Evolutionary conservation across 2,329 filamentous ascomycete genomes (phyloP).

Genomic region (Polytolypa hystricis): DNA sequence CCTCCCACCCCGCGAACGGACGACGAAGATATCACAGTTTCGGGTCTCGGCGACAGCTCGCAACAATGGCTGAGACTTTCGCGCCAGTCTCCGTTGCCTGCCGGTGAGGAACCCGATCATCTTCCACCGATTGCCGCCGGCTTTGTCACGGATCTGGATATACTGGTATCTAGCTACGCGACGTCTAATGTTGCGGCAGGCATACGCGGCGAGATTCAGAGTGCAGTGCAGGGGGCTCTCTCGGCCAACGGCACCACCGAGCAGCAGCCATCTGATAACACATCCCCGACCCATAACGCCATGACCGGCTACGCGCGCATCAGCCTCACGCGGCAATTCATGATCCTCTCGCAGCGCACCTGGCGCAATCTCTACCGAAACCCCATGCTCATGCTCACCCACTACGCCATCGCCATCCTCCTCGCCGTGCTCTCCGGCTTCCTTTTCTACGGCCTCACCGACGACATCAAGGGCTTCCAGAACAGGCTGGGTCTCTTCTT

Average conservation of each 20-base stretch:
- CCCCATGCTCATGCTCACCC: slow-evolving; percentile 94
- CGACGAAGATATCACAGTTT: slow-evolving; percentile 46
- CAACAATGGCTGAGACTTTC: slow-evolving; percentile 52
- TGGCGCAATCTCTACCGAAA: slow-evolving; percentile 98
- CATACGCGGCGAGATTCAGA: slow-evolving; percentile 67
- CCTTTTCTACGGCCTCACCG: slow-evolving; percentile 90
- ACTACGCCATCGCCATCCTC: slow-evolving; percentile 93
- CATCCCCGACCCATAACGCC: slow-evolving; percentile 38
- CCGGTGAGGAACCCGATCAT: slow-evolving; percentile 58
- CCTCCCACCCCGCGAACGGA: slow-evolving; percentile 51
- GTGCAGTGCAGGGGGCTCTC: slow-evolving; percentile 53
- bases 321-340: slow-evolving; percentile 68
- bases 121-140: slow-evolving; percentile 48
- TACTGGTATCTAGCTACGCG: slow-evolving; percentile 64
- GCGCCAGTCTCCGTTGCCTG: slow-evolving; percentile 46
- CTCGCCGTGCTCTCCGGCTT: slow-evolving; percentile 90
- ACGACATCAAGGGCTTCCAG: slow-evolving; percentile 95
- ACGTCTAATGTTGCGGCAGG: slow-evolving; percentile 64
- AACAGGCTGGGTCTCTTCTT: slow-evolving; percentile 96
- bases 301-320: slow-evolving; percentile 75
- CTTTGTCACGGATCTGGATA: slow-evolving; percentile 65
- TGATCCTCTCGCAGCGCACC: slow-evolving; percentile 78
- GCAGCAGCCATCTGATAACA: slow-evolving; percentile 41
- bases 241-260: slow-evolving; percentile 57
- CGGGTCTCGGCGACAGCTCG: slow-evolving; percentile 39